Percentiles rank a stretch among this genome's conserved stretches.
Conservation (phyloP, 2,329 filamentous ascomycete genomes). For the Aspergillus floridensis region DNA sequence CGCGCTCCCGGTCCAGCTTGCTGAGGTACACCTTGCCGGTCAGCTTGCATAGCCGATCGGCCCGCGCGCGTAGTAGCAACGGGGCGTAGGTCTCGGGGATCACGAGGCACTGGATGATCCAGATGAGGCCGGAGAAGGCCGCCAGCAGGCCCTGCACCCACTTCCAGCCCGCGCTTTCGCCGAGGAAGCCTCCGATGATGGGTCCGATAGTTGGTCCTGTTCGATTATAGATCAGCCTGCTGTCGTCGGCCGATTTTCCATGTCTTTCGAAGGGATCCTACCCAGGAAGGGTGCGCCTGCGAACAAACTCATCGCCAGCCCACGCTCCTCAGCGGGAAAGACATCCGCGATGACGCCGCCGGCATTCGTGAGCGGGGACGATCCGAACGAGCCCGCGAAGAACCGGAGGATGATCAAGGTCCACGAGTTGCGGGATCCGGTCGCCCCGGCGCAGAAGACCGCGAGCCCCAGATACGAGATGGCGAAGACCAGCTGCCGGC, state of each 20-base stretch:
- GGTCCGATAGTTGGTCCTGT: conserved; percentile 27
- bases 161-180: conserved; percentile 28
- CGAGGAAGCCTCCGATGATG: conserved; percentile 31
- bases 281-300: conserved; percentile 64
- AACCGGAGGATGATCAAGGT: conserved; percentile 63
- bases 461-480: conserved; percentile 57
- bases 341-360: conserved; percentile 57
- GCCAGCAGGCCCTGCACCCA: conserved; percentile 33
- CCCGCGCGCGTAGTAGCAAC: conserved; percentile 29
- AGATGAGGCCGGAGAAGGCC: conserved; percentile 28
- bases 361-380: conserved; percentile 49
- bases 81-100: conserved; percentile 33
- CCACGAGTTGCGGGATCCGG: conserved; percentile 55
- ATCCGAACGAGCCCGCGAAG: conserved; percentile 60
- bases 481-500: conserved; percentile 52
- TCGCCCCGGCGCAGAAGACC: conserved; percentile 59
- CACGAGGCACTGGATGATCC: conserved; percentile 24
- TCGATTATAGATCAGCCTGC: background rate
- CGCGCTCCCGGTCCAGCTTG: conserved; percentile 27
- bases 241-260: too few relatives aligned
- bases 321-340: conserved; percentile 52
- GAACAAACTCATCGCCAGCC: conserved; percentile 61
- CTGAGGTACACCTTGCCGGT: conserved; percentile 26
- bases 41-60: conserved; percentile 23
- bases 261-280: too few relatives aligned